Conservation (phyloP, 164 flowering plant species). For the Amborella trichopoda region DNA sequence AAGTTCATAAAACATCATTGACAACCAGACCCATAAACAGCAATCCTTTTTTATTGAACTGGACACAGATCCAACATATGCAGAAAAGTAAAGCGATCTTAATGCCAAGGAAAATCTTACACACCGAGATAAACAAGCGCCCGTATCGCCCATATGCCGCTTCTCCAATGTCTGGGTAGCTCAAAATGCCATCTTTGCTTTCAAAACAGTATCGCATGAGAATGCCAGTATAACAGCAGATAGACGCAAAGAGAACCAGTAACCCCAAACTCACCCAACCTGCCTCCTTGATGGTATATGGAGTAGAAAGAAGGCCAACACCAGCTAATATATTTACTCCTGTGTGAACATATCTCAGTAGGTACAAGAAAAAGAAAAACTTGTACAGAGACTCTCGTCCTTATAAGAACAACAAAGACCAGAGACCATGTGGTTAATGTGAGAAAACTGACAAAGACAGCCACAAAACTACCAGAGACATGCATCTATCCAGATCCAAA, state of each 20-base stretch:
- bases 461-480: neutral
- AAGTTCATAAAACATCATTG: too few relatives aligned
- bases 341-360: conserved; percentile 8
- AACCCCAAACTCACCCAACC: conserved; percentile 71
- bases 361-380: neutral
- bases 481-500: neutral
- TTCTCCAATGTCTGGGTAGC: conserved; percentile 17
- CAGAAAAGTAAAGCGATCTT: neutral
- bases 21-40: too few relatives aligned
- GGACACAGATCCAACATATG: too few relatives aligned
- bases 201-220: conserved; percentile 76
- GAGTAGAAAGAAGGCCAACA: conserved; percentile 83
- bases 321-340: conserved; percentile 81
- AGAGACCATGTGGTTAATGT: neutral
- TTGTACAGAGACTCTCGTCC: neutral
- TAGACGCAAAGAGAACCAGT: conserved; percentile 41
- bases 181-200: conserved; percentile 47
- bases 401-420: neutral
- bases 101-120: neutral
- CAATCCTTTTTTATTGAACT: too few relatives aligned
- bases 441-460: neutral
- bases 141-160: neutral
- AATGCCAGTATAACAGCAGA: conserved; percentile 67
- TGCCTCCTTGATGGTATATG: conserved; percentile 62
- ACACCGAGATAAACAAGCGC: neutral